These are phyloP conservation scores for Leishmania tropica DNA, from an alignment of 208 protist genomes.

Conservation along the genomic window DNA sequence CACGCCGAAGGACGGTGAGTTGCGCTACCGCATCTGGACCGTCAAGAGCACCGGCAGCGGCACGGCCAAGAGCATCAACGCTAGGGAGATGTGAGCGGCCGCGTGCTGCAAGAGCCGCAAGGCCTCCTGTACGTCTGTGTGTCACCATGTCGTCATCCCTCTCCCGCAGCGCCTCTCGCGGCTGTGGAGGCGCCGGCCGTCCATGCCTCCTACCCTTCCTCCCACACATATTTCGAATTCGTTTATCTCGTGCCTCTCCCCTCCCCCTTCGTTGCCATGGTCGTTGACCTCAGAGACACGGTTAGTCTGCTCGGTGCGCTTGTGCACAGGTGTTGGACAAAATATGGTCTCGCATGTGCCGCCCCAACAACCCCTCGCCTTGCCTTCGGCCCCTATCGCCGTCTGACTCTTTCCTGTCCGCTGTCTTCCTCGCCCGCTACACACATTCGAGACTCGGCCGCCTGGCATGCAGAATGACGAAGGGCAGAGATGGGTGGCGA, in stretches of 20 bases:
- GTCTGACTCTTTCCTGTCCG: background rate
- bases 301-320: too few relatives aligned
- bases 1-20: constrained; percentile 43
- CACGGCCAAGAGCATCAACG: constrained; percentile 5
- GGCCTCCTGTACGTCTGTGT: background rate
- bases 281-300: too few relatives aligned
- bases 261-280: too few relatives aligned
- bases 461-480: background rate
- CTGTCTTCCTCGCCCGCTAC: background rate
- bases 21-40: constrained; percentile 62
- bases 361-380: background rate
- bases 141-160: background rate
- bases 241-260: too few relatives aligned
- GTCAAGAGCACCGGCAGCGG: constrained; percentile 9
- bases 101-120: background rate
- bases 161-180: too few relatives aligned
- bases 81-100: constrained; percentile 1
- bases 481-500: background rate
- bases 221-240: too few relatives aligned
- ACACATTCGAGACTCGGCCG: background rate
- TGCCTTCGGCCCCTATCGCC: background rate
- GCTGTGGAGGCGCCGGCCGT: too few relatives aligned
- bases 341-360: background rate
- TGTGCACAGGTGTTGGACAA: too few relatives aligned
- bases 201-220: background rate